Evolutionary conservation across 192 early-diverging fungal species (phyloP), one percentile per base, ranked within the genome.

Genomic region (Backusella parvicylindrica): DNA sequence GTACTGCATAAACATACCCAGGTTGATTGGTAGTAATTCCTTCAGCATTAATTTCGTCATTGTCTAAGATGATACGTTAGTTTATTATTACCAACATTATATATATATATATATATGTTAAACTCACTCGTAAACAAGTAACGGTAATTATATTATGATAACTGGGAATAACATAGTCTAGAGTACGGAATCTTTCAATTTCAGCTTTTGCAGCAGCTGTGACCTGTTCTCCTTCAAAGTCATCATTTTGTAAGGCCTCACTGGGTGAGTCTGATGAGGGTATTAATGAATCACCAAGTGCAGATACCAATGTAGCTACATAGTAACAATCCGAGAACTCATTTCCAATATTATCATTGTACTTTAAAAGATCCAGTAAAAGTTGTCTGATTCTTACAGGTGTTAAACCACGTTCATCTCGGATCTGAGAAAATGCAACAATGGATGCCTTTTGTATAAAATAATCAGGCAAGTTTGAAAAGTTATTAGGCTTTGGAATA

Each of bases 341-440:
- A 78, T 97, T 98, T 63, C 91, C 90, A 56, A 92, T 91, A 76
- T 98, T 99, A 81, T 98, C 96, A 81, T 99, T 99, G 82, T 91
- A 95, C 47, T 89, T 83, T 66, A 98, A 84, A n/a, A 96, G 81
- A 32, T 91, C 88, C 67, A 96, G 71, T 35, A 99, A 71, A 32
- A 95, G 85, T 9, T 86, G 75, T 0, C 93, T 88, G 5, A 91
- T 87, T 8, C 84, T 83, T 18, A 81, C 56, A 7, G 92, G 93
- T 1, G 91, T 86, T 50, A 88, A 82, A 26, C 89, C 91, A 69
- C 87, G 75, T 8, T 84, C 71, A 70, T 93, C 87, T 40, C 95
- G 83, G 49, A 91, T 85, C 28, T 89, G 86, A 4, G 92, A 86
- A 33, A 99, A 84, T 4, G 97, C 92, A n/a, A 86, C 83, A 4